Evolutionary conservation across 768 basidiomycete species (phyloP).

Genomic region (Krasilnikovozyma curviuscula): DNA sequence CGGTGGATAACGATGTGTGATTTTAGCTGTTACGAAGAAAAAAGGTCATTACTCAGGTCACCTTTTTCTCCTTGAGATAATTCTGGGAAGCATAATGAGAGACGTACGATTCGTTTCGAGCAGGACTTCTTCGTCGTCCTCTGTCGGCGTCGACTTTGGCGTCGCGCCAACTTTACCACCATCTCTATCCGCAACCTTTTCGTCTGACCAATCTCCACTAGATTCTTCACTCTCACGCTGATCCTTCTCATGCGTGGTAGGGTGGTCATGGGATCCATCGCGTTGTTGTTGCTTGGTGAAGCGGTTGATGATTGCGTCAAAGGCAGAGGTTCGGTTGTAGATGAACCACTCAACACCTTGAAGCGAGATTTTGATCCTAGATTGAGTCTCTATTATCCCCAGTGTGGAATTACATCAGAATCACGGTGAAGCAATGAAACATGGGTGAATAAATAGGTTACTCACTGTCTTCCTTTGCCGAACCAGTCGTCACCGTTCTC

Average conservation of each 20-base stretch:
- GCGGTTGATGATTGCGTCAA: constrained; percentile 64
- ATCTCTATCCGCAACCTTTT: background rate
- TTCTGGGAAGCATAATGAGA: no score
- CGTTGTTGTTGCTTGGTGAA: constrained; percentile 44
- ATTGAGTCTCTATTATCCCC: constrained; percentile 31
- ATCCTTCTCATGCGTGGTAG: background rate
- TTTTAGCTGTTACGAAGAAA: no score
- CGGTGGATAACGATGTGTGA: background rate
- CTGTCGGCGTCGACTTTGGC: background rate
- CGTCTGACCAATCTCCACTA: background rate
- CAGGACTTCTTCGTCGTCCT: background rate
- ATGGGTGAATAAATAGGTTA: background rate
- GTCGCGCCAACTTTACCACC: background rate
- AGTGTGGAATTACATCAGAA: constrained; percentile 2
- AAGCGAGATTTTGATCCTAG: constrained; percentile 58
- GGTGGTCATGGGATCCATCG: no score
- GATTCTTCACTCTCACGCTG: background rate
- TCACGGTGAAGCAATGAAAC: constrained; percentile 5
- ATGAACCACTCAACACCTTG: constrained; percentile 86
- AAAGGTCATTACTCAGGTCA: no score
- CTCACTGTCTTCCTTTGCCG: constrained; percentile 21
- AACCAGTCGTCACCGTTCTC: constrained; percentile 37
- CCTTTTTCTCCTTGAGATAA: no score
- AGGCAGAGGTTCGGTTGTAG: constrained; percentile 75
- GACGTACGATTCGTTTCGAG: no score